phyloP scores from a whole-genome alignment of 1,284 basidiomycete species.

The Acaromyces ingoldii region DNA sequence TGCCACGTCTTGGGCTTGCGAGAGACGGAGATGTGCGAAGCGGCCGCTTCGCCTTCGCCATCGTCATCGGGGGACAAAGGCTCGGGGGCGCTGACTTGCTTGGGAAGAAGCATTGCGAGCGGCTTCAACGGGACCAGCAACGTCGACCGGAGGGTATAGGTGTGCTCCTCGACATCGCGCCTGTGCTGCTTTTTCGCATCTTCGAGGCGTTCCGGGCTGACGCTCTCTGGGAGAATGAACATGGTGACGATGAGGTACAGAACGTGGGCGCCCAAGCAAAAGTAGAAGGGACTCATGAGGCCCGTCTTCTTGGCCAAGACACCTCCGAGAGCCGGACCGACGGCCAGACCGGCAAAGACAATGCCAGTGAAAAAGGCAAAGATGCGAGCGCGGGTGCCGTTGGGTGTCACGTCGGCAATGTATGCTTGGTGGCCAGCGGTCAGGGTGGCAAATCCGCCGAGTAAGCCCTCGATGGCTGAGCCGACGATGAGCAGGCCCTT shows the following conservation, averaged over 20 bases:
- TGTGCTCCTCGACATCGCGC: constrained; percentile 2
- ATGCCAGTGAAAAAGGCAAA: constrained; percentile 42
- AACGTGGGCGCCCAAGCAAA: constrained; percentile 27
- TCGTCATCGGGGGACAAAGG: background rate
- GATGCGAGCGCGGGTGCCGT: constrained; percentile 37
- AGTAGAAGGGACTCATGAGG: constrained; percentile 33
- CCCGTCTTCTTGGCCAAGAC: constrained; percentile 36
- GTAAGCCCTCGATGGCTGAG: constrained; percentile 71
- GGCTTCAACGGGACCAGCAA: constrained; percentile 25
- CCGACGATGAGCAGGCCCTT: constrained; percentile 76
- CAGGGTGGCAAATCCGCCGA: constrained; percentile 80
- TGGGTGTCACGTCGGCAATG: constrained; percentile 53
- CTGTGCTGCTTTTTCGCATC: constrained; percentile 25
- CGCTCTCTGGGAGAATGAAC: constrained; percentile 43
- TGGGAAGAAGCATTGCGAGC: constrained; percentile 34
- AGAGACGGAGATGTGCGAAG: constrained; percentile 42
- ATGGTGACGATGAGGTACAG: constrained; percentile 29
- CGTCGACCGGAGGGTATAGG: background rate
- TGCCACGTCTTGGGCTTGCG: constrained; percentile 17
- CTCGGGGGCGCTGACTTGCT: background rate
- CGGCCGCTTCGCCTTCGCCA: constrained; percentile 9
- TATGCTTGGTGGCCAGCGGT: constrained; percentile 76
- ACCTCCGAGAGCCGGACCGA: constrained; percentile 46
- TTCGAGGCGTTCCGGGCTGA: constrained; percentile 19
- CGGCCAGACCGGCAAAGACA: constrained; percentile 36